Evolutionary conservation across 345 rosid genomes (phyloP), one percentile per base, ranked within the genome.

Genomic region (Populus simonii): DNA sequence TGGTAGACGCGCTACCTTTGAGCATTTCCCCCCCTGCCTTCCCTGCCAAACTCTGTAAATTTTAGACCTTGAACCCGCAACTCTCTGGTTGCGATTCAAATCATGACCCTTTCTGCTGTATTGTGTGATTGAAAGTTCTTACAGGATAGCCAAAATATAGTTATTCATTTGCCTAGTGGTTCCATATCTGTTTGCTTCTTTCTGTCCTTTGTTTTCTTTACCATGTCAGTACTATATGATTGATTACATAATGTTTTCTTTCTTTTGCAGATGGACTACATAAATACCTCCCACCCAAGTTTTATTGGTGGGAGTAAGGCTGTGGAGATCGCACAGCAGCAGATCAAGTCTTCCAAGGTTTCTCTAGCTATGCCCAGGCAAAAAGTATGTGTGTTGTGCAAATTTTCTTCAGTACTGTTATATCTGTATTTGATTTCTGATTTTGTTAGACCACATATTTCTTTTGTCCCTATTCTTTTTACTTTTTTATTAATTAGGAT

Each of bases 271-370:
- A 95, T 95, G 98, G 99, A 88, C 84, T 93, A 95, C 80, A 92
- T 93, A 77, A 92, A 95, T 79, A 95, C 99, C 67, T 93, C 98
- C 55, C 97, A 95, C 87, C 93, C 94, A 74, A 93, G 88, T 80
- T 95, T 95, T 87, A 78, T 92, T 39, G 97, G 99, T 73, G 99
- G 99, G 73, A 92, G 91, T 77, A 95, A 87, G 87, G 98, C 99
- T 77, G 94, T 93, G 57, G 96, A 95, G 85, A 76, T 51, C 70
- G 97, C 97, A 51, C 75, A 79, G 77, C 98, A 93, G 73, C 93
- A 91, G 80, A 79, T 92, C 72, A 93, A 86, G 82, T 86, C 92
- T 80, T 89, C 93, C 29, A 88, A 89, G 87, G 78, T 87, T 75
- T 72, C 90, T 73, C 77, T 89, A 59, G 89, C 96, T 72, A 68